A percentile compares a stretch with the other conserved stretches of the same genome.
Evolutionary conservation across 2,329 filamentous ascomycete species (phyloP).

Genomic region (Ascochyta clinopodiicola): DNA sequence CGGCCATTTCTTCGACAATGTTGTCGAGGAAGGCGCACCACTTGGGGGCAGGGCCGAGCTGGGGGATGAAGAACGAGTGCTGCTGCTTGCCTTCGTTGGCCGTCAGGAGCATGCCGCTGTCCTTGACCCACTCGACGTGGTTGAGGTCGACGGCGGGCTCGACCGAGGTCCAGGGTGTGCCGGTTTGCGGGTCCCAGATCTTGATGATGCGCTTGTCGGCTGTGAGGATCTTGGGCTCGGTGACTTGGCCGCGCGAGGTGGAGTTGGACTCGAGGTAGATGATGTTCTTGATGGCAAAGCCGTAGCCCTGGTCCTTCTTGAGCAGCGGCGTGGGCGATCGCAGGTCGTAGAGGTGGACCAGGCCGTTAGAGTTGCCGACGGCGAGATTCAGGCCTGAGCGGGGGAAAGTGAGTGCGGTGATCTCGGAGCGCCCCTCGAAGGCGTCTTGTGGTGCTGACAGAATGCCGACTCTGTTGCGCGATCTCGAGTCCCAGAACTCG

Average conservation of each 20-base stretch:
- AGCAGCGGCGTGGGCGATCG: constrained; percentile 84
- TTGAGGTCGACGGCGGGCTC: constrained; percentile 96
- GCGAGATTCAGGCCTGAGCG: constrained; percentile 83
- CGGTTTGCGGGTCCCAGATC: constrained; percentile 85
- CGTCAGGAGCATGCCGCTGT: constrained; percentile 93
- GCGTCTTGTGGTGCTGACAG: constrained; percentile 63
- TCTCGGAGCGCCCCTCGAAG: constrained; percentile 60
- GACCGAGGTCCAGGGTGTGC: constrained; percentile 91
- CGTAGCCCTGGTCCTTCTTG: constrained; percentile 95
- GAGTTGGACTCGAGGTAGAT: constrained; percentile 72
- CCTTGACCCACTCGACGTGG: constrained; percentile 88
- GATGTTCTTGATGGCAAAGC: constrained; percentile 87
- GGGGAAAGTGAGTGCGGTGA: constrained; percentile 88
- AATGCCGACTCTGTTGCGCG: constrained; percentile 79
- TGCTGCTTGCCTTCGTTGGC: constrained; percentile 97
- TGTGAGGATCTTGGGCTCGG: constrained; percentile 79
- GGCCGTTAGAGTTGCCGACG: constrained; percentile 84
- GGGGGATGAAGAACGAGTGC: constrained; percentile 93
- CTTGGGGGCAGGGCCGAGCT: constrained; percentile 87
- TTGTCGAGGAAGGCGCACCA: constrained; percentile 99
- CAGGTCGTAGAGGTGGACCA: constrained; percentile 90
- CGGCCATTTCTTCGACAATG: constrained; percentile 98
- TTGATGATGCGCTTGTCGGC: constrained; percentile 97
- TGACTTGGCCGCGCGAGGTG: constrained; percentile 66
- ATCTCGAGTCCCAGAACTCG: constrained; percentile 94